A percentile compares a stretch with the other conserved stretches of the same genome.
phyloP scores from a whole-genome alignment of 805 yeast species.

The Cyberlindnera mycetangii region DNA sequence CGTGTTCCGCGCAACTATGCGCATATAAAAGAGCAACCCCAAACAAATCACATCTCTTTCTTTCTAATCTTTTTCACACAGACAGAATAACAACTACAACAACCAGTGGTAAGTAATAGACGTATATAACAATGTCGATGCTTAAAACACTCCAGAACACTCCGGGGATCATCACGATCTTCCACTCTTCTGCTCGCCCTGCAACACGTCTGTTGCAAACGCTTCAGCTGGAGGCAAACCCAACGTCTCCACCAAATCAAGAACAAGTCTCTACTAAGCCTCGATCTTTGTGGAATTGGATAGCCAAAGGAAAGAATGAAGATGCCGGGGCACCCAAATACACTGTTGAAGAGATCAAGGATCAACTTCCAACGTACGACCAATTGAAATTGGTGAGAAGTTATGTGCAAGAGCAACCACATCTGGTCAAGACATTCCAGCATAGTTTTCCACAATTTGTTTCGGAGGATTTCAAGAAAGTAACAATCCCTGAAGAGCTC shows the following conservation, averaged over 20 bases:
- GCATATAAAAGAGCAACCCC: too few relatives aligned
- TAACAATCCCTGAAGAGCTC: constrained; percentile 11
- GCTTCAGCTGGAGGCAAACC: constrained; percentile 4
- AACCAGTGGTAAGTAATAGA: too few relatives aligned
- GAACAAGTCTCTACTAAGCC: constrained; percentile 1
- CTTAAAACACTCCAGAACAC: constrained; percentile 42
- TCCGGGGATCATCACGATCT: constrained; percentile 46
- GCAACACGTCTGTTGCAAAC: constrained; percentile 15
- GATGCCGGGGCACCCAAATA: constrained; percentile 5
- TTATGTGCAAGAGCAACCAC: constrained; percentile 11
- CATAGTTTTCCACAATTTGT: constrained; percentile 24
- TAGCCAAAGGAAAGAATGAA: constrained; percentile 17
- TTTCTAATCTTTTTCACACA: too few relatives aligned
- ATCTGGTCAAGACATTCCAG: constrained; percentile 15
- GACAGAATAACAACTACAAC: too few relatives aligned
- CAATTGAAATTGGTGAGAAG: constrained; percentile 24
- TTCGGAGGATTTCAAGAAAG: constrained; percentile 9
- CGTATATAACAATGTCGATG: constrained; percentile 40
- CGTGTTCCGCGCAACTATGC: too few relatives aligned
- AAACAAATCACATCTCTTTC: neutral
- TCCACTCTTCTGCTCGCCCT: constrained; percentile 26
- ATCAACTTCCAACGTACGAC: constrained; percentile 26
- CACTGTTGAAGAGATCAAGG: constrained; percentile 13
- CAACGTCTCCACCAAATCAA: constrained; percentile 13
- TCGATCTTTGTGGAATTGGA: constrained; percentile 21